A percentile compares a stretch with the other conserved stretches of the same genome.
These are phyloP conservation scores for Beauveria rudraprayagi DNA, from an alignment of 2,329 filamentous ascomycete genomes.

Conservation along the genomic window DNA sequence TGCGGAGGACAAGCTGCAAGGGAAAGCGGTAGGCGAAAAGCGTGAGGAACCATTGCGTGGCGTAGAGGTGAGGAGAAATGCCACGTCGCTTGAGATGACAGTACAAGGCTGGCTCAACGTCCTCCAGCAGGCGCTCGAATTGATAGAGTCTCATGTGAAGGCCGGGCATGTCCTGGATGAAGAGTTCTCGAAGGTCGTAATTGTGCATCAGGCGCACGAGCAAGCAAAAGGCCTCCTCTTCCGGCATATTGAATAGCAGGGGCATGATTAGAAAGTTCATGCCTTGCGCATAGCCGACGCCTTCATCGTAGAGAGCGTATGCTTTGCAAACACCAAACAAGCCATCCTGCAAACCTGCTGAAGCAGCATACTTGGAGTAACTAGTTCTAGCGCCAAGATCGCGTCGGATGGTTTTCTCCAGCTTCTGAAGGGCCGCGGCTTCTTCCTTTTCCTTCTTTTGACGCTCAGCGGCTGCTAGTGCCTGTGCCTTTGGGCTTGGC, in stretches of 20 bases:
- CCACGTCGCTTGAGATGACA: conserved; percentile 84
- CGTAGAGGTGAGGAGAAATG: conserved; percentile 87
- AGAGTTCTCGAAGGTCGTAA: conserved; percentile 86
- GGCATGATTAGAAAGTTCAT: conserved; percentile 99
- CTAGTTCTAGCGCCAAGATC: conserved; percentile 90
- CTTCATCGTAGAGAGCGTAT: conserved; percentile 91
- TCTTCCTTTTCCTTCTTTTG: conserved; percentile 78
- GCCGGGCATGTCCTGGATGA: conserved; percentile 92
- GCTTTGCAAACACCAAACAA: conserved; percentile 96
- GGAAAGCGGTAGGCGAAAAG: conserved; percentile 98
- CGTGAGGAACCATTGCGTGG: conserved; percentile 97
- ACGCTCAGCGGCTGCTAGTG: conserved; percentile 55
- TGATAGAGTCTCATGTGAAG: conserved; percentile 89
- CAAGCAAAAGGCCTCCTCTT: conserved; percentile 92
- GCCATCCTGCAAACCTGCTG: conserved; percentile 84
- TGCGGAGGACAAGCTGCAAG: conserved; percentile 86
- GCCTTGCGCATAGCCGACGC: conserved; percentile 92
- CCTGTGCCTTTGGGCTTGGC: conserved; percentile 56
- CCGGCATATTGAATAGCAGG: conserved; percentile 93
- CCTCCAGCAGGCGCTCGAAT: conserved; percentile 89
- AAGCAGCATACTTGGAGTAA: conserved; percentile 91
- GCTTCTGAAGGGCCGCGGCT: conserved; percentile 60
- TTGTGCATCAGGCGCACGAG: conserved; percentile 95
- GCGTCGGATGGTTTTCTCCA: conserved; percentile 86
- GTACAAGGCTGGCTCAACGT: conserved; percentile 87